These are phyloP conservation scores for Exophiala alcalophila DNA, from an alignment of 2,329 filamentous ascomycete genomes.

Conservation along the genomic window DNA sequence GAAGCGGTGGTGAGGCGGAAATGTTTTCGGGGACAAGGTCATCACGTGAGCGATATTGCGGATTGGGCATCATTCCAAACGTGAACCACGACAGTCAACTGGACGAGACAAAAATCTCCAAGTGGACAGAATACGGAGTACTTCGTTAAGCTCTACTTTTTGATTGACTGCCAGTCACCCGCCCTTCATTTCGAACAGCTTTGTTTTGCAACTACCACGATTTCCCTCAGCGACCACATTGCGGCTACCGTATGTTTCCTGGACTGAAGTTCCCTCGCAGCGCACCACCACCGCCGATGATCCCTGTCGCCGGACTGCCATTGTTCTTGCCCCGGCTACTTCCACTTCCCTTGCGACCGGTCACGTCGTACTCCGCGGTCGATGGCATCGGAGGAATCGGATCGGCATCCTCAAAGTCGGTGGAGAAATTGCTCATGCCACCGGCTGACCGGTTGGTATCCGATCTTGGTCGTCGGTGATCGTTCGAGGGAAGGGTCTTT, in stretches of 20 bases:
- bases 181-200: neutral
- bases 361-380: conserved; percentile 26
- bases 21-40: too few species aligned
- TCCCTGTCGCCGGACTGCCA: conserved; percentile 29
- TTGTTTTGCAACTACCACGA: conserved; percentile 12
- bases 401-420: conserved; percentile 32
- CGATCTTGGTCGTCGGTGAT: conserved; percentile 28
- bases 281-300: conserved; percentile 21
- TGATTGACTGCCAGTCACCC: too few species aligned
- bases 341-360: conserved; percentile 30
- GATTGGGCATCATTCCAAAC: too few species aligned
- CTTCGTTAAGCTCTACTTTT: too few species aligned
- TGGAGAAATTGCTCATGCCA: conserved; percentile 29
- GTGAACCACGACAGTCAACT: too few species aligned
- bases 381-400: conserved; percentile 31
- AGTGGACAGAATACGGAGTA: too few species aligned
- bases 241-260: conserved; percentile 29
- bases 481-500: conserved; percentile 24
- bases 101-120: too few species aligned
- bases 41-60: too few species aligned
- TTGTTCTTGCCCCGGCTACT: conserved; percentile 31
- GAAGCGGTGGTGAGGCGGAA: too few species aligned
- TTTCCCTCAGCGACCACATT: too few species aligned
- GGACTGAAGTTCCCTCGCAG: conserved; percentile 29
- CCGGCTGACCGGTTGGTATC: conserved; percentile 30